Evolutionary conservation across 768 basidiomycete species (phyloP), one percentile per base, ranked within the genome.

Genomic region (Serendipita sp.): DNA sequence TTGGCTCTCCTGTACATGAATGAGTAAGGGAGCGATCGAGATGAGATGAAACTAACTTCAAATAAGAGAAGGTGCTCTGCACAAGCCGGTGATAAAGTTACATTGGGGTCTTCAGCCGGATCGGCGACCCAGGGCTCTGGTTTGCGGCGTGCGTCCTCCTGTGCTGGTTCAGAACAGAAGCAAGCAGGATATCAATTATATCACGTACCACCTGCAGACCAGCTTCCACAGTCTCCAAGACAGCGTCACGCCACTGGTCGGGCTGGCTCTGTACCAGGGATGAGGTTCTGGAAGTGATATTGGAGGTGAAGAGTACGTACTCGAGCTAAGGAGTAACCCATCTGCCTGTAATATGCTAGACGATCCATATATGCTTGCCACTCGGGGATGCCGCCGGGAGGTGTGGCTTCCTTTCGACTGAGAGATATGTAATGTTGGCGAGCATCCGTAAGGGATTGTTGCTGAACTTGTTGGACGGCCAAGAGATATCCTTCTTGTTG

Each of bases 21-120:
- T 48, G 26, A 48, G 45, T n/a, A 28, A 20, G n/a, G 20, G n/a
- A 20, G 14, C 38, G 38, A 38, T 38, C 38, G 38, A 38, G 38
- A 14, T 38, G 20, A 20, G 20, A 48, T 48, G 45, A 7, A 20
- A 48, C 45, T 5, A n/a, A 58, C 53, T 31, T 58, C 53, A 33
- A 58, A 58, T 20, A 58, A n/a, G 26, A 58, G 53, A 31, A 58
- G 53, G 33, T 58, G 53, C 17, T 28, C 33, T 28, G 53, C 53
- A 58, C 53, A 24, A 4, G 53, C 53, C 33, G 53, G 53, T 58
- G 53, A 58, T n/a, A 58, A 24, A 11, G 53, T 30, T 58, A 9
- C 53, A 30, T n/a, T 34, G 53, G 53, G 24, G 26, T 31, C 20
- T 50, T 30, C 45, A 50, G 20, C 45, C 38, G 38, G 38, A 38